Percentiles rank a stretch among this genome's conserved stretches.
Evolutionary conservation across 306 rosid species (phyloP).

Genomic region (Astragalus membranaceus): DNA sequence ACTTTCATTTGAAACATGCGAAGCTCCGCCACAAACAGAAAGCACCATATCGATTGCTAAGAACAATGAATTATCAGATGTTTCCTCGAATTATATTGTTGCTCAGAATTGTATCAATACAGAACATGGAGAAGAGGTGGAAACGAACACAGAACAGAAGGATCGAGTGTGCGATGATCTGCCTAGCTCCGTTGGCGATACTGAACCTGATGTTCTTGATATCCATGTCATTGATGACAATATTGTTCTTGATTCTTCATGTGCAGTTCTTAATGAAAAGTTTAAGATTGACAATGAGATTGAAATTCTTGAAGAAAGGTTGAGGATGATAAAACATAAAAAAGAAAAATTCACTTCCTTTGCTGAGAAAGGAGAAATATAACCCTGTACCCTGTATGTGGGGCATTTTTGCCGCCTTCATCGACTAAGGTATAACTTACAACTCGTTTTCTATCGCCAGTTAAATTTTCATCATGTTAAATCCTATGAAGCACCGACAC

Average conservation of each 20-base stretch:
- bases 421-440: conserved; percentile 41
- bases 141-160: conserved; percentile 16
- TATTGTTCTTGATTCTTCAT: conserved; percentile 29
- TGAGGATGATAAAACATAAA: conserved; percentile 31
- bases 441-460: background rate
- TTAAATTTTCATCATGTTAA: background rate
- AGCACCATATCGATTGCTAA: conserved; percentile 10
- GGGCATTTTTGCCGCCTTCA: conserved; percentile 37
- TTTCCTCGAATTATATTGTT: conserved; percentile 19
- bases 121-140: conserved; percentile 28
- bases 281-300: conserved; percentile 37
- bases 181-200: conserved; percentile 31
- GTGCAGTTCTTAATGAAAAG: conserved; percentile 29
- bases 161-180: conserved; percentile 16
- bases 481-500: no score
- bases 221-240: conserved; percentile 61
- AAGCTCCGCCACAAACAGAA: conserved; percentile 23
- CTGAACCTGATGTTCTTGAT: conserved; percentile 51
- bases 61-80: conserved; percentile 5
- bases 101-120: conserved; percentile 6
- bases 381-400: conserved; percentile 21
- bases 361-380: conserved; percentile 30
- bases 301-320: conserved; percentile 39
- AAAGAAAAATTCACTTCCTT: conserved; percentile 25
- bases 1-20: conserved; percentile 1